Base-by-base conservation (phyloP, 164 flowering plant species). In the Nelumbo lutea region DNA sequence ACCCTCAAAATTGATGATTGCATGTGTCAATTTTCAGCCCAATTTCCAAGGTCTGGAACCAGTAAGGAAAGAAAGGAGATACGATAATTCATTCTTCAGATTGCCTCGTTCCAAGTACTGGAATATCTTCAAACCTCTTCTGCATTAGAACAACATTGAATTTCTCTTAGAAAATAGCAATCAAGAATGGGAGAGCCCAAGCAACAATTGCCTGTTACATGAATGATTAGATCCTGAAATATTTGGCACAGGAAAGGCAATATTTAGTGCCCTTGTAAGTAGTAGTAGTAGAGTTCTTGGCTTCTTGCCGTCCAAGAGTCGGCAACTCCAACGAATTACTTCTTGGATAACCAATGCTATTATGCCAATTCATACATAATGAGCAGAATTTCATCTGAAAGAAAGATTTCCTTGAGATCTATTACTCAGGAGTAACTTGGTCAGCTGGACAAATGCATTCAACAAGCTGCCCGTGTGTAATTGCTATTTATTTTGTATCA, bases 41-140 rank as follows among this genome's bases (percentile, higher is more conserved):
- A 13, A 42, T 43, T 46, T 60, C 40, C 62, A 52, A 42, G 60
- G 15, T 51, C 52, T 59, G 44, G 5, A 58, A 73, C 50, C 53
- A 42, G 52, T 61, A 62, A 53, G 42, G 11, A 3, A 14, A 41
- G n/a, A 27, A 6, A 48, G 42, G 62, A 55, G 9, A 7, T 14
- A 8, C 41, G 27, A 44, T 7, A 57, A 59, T 9, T 75, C 70
- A 81, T 75, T 79, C 81, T 74, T 83, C 88, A 39, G 81, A 66
- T 67, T 61, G 85, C 80, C 83, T 83, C 57, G 78, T 75, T 27
- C 88, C 86, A 74, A 85, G 66, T 40, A 80, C 85, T n/a, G 86
- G 59, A 71, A 85, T 85, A 70, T 85, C 88, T 72, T 85, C 83
- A 8, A 75, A 85, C 42, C 85, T 79, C 75, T 85, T 85, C 86